Conservation (phyloP, 2,329 filamentous ascomycete genomes). For the Dactylellina sp. region DNA sequence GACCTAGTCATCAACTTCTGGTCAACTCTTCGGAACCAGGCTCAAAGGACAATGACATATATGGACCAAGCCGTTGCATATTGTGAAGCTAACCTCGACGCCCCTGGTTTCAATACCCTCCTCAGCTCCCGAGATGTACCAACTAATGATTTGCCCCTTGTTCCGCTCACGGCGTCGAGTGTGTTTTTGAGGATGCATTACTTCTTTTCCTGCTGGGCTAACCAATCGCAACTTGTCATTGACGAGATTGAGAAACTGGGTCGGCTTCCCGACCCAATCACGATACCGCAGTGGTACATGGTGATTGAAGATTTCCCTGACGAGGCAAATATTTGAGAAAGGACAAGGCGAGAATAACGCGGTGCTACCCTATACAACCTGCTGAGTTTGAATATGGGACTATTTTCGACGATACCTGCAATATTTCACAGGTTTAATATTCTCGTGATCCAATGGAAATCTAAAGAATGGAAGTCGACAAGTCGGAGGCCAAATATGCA, state of each 20-base stretch:
- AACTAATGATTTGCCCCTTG: neutral
- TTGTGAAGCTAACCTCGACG: slow-evolving; percentile 2
- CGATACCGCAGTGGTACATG: neutral
- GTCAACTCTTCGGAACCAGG: neutral
- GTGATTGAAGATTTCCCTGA: neutral
- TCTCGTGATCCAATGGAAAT: neutral
- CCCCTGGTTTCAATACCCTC: neutral
- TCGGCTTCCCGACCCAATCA: slow-evolving; percentile 8
- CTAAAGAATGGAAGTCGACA: neutral
- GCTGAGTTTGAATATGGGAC: neutral
- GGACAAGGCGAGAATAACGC: neutral
- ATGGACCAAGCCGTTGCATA: neutral
- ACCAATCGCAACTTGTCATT: neutral
- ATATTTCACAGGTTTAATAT: neutral
- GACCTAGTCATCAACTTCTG: slow-evolving; percentile 12
- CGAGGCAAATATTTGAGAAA: neutral
- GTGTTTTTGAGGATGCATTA: neutral
- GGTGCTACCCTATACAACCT: neutral
- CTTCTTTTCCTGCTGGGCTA: slow-evolving; percentile 16
- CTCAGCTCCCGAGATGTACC: neutral
- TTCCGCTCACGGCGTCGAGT: neutral
- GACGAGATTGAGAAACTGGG: slow-evolving; percentile 4
- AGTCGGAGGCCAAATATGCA: no score
- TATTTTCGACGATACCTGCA: neutral
- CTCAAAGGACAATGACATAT: neutral